Evolutionary conservation across 768 basidiomycete species (phyloP).

Genomic region (Tulasnella sp.): DNA sequence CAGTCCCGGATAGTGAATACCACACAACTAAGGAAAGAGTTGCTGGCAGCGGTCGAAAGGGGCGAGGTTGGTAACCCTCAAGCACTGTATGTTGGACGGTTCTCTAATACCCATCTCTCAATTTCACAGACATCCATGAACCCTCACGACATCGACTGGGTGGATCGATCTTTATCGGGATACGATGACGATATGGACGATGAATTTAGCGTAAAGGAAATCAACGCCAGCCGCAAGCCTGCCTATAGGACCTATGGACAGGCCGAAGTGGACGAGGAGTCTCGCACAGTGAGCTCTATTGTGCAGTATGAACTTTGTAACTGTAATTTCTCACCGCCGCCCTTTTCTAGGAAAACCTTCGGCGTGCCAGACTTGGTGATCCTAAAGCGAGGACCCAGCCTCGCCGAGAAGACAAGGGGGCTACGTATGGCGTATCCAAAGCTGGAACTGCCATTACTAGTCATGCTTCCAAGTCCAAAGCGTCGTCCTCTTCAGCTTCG

Average conservation of each 20-base stretch:
- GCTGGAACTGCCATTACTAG: constrained; percentile 16
- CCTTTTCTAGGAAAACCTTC: constrained; percentile 9
- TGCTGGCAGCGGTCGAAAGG: background rate
- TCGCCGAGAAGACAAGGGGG: constrained; percentile 2
- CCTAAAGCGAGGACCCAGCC: background rate
- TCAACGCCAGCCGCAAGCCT: background rate
- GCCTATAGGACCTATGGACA: background rate
- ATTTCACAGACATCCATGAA: constrained; percentile 10
- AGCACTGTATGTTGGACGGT: background rate
- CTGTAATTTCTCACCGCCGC: background rate
- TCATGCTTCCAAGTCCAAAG: background rate
- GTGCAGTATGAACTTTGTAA: too few relatives aligned
- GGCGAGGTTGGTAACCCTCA: constrained; percentile 1
- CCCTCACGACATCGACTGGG: constrained; percentile 15
- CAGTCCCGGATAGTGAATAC: background rate
- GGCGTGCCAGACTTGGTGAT: background rate
- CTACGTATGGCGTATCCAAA: background rate
- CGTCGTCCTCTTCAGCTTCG: background rate
- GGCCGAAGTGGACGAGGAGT: constrained; percentile 12
- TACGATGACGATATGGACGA: constrained; percentile 6
- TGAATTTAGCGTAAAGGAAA: background rate
- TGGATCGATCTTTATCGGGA: background rate
- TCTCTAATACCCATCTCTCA: background rate
- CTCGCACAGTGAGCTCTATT: background rate
- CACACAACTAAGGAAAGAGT: background rate